Percentiles rank a stretch among this genome's conserved stretches.
Evolutionary conservation across 441 rosid species (phyloP).

Genomic region (Gossypium trilobum): DNA sequence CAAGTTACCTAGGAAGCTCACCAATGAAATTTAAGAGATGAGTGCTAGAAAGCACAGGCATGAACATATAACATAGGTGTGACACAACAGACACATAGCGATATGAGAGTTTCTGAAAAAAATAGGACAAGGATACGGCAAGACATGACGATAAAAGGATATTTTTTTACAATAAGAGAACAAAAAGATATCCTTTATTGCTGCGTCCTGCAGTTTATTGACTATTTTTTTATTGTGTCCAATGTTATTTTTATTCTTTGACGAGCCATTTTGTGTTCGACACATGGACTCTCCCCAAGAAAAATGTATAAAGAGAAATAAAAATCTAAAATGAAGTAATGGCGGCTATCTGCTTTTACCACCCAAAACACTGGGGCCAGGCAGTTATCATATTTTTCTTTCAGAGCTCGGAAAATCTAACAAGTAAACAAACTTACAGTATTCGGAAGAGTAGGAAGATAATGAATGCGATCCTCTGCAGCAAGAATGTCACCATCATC

Average conservation of each 20-base stretch:
- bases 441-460: conserved; percentile 71
- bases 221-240: neutral
- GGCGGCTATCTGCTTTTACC: neutral
- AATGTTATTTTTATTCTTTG: neutral
- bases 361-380: neutral
- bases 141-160: neutral
- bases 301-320: neutral
- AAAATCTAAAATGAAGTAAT: neutral
- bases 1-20: neutral
- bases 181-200: too few relatives aligned
- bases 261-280: neutral
- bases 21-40: neutral
- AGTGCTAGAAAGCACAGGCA: neutral
- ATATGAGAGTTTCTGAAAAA: neutral
- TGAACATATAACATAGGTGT: neutral
- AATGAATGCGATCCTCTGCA: conserved; percentile 63
- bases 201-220: neutral
- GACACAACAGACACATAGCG: neutral
- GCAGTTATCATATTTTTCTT: neutral
- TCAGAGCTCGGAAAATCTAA: neutral
- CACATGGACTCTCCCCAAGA: neutral
- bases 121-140: neutral
- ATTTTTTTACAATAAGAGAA: neutral
- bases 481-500: conserved; percentile 65
- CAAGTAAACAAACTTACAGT: conserved; percentile 47